Conservation (phyloP, 345 rosid species). For the Gossypium australe region DNA sequence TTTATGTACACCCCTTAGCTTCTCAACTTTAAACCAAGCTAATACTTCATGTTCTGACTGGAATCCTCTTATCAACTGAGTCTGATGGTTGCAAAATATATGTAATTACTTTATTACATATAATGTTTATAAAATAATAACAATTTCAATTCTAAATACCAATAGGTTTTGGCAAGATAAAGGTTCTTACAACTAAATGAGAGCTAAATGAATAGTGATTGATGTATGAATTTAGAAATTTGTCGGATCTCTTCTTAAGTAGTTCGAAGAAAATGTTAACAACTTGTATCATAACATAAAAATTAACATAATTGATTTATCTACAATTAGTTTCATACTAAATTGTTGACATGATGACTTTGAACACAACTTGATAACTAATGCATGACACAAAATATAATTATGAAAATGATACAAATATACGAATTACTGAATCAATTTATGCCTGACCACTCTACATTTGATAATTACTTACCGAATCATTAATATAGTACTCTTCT, state of each 20-base stretch:
- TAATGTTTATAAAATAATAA: not conserved
- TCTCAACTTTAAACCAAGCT: not conserved
- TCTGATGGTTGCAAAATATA: not conserved
- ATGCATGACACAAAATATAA: not conserved
- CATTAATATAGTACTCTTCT: not conserved
- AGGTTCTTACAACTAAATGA: not conserved
- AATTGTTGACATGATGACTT: not conserved
- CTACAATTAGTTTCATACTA: accelerated
- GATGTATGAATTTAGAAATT: not conserved
- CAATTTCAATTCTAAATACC: not conserved
- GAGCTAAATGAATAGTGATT: not conserved
- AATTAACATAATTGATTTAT: not conserved
- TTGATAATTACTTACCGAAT: not conserved
- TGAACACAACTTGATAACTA: not conserved
- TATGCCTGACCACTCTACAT: not conserved
- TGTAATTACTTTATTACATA: not conserved
- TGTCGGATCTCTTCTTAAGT: not conserved
- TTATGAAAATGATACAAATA: no score
- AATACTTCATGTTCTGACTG: not conserved
- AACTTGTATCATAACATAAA: not conserved
- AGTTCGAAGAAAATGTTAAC: not conserved
- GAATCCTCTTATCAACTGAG: not conserved
- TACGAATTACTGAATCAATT: accelerated
- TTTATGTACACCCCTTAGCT: not conserved
- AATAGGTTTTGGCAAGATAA: not conserved